Evolutionary conservation across 2,329 filamentous ascomycete species (phyloP), one percentile per base, ranked within the genome.

Genomic region (Chaetomiaceae sp.): DNA sequence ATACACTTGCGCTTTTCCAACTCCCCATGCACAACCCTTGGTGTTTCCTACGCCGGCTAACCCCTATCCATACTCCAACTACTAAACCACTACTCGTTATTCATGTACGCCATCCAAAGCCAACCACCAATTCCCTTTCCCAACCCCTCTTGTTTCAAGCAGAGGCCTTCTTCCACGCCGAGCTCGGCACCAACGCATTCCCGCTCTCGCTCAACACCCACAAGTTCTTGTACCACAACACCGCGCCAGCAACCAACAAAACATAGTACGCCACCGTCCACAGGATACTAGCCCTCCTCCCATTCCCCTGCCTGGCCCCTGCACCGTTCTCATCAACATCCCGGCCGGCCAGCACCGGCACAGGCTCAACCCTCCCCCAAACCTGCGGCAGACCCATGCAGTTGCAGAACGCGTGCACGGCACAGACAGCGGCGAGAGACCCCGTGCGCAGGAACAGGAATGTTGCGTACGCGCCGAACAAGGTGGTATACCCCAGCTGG

Each of bases 401-500:
- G 67, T 99, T 99, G 74, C 94, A 99, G 67, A 97, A 34, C 9
- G 83, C 80, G 66, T 99, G 94, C 5, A 89, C 85, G 19, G 85
- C 66, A 49, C 92, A 84, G 29, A 87, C 87, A 12, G 88, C 85
- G 37, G 85, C 77, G 36, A 97, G 72, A 44, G 87, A 95, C 3
- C 90, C 91, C 0, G 91, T 95, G 33, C 92, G 84, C 19, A 99
- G 67, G 65, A 88, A 96, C 19, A 96, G 65, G 64, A 97, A 99
- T 0, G 89, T 91, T 4, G 88, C 91, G 70, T 94, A 96, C 70
- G 90, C 91, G 57, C 94, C 94, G 65, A 99, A 99, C 5, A 97
- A 71, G 6, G 89, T 91, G 0, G 94, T 99, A 71, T 95, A 99
- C 4, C 80, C 76, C 64, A 99, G 87, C 68, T 97, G 94, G 60